These are phyloP conservation scores for Verticillium nubilum DNA, from an alignment of 2,329 filamentous ascomycete species.

Conservation along the genomic window DNA sequence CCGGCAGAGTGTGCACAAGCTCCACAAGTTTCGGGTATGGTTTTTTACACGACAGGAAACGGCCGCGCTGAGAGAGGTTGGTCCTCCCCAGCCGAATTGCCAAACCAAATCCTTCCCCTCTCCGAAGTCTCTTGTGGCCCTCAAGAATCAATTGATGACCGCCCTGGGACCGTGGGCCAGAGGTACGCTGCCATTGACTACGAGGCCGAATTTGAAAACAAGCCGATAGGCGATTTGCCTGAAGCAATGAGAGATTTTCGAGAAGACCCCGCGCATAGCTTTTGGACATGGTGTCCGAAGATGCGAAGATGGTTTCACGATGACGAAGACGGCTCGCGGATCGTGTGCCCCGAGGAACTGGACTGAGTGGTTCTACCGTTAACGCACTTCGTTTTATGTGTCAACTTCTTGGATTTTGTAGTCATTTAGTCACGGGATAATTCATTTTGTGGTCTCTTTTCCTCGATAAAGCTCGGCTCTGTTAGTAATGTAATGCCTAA, in stretches of 20 bases:
- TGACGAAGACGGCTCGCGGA: not conserved
- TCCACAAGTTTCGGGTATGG: not conserved
- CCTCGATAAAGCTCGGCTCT: no score
- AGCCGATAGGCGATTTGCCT: not conserved
- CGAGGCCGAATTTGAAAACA: not conserved
- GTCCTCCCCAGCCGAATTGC: not conserved
- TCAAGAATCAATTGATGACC: not conserved
- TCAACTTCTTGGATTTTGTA: no score
- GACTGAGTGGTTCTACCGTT: no score
- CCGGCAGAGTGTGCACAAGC: not conserved
- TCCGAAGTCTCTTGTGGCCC: not conserved
- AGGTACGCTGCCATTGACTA: not conserved
- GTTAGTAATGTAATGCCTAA: no score
- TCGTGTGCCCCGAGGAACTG: not conserved
- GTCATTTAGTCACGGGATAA: no score
- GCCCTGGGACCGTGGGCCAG: not conserved
- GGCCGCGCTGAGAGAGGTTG: not conserved
- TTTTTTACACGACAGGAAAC: not conserved
- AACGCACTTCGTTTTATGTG: no score
- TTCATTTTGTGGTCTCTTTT: no score
- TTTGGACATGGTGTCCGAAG: not conserved
- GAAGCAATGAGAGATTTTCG: not conserved
- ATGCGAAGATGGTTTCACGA: not conserved
- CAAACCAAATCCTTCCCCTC: not conserved
- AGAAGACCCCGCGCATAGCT: constrained; percentile 3